These are phyloP conservation scores for Noccaea caerulescens DNA, from an alignment of 345 rosid genomes.

Conservation along the genomic window DNA sequence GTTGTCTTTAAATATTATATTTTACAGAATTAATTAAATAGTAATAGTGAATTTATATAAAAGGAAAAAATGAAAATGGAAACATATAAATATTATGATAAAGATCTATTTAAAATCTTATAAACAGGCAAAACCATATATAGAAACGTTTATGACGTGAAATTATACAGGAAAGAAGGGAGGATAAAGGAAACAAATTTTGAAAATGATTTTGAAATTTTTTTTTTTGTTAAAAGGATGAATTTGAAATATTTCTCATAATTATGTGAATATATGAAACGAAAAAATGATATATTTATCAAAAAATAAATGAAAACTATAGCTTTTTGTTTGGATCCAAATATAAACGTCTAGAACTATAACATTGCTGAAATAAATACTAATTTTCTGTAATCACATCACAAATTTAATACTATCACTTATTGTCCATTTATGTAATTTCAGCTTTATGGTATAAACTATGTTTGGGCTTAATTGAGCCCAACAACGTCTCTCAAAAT, in stretches of 20 bases:
- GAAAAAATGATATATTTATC: no score
- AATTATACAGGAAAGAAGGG: background rate
- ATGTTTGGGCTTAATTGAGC: background rate
- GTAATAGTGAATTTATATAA: background rate
- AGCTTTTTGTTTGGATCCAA: no score
- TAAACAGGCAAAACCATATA: background rate
- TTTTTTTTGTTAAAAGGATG: no score
- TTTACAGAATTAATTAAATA: background rate
- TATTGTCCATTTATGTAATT: background rate
- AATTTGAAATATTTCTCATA: background rate
- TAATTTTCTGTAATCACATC: no score
- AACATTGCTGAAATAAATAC: no score
- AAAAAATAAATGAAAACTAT: no score
- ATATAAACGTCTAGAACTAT: no score
- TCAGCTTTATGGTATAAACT: background rate
- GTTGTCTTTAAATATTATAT: background rate
- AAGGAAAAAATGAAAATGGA: background rate
- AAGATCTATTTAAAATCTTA: background rate
- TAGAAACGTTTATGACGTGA: background rate
- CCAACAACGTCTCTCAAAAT: background rate
- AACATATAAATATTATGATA: background rate
- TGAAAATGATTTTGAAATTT: background rate
- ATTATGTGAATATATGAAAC: background rate
- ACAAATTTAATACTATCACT: no score
- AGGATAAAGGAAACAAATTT: conserved; percentile 23